Conservation (phyloP, 345 rosid genomes). For the Euphorbia lathyris region DNA sequence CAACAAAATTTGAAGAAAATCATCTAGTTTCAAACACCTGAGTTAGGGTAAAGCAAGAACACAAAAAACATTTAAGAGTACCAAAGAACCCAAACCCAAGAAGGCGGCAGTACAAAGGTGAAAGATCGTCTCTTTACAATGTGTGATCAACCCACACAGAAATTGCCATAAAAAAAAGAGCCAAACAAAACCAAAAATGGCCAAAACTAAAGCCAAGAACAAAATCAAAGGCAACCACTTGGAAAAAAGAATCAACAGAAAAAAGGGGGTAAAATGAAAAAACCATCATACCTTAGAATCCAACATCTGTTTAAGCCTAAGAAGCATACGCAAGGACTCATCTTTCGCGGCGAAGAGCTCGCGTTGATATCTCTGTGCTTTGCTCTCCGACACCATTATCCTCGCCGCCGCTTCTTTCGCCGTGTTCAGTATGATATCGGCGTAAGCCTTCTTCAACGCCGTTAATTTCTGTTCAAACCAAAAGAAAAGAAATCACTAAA, state of each 20-base stretch:
- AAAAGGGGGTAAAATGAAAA: not conserved
- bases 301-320: slow-evolving; percentile 76
- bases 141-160: not conserved
- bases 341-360: slow-evolving; percentile 70
- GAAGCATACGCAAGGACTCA: slow-evolving; percentile 68
- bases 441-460: slow-evolving; percentile 93
- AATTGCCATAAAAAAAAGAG: not conserved
- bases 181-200: not conserved
- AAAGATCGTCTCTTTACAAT: not conserved
- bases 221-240: not conserved
- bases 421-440: slow-evolving; percentile 79
- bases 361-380: slow-evolving; percentile 55
- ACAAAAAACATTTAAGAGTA: not conserved
- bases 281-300: slow-evolving; percentile 63
- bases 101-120: not conserved
- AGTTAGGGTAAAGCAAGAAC: not conserved
- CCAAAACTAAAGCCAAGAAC: slow-evolving; percentile 12
- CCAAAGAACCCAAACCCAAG: not conserved
- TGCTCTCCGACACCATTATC: slow-evolving; percentile 78
- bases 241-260: slow-evolving; percentile 1
- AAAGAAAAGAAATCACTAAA: slow-evolving; percentile 18
- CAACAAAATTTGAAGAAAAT: not conserved
- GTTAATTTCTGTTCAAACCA: slow-evolving; percentile 50
- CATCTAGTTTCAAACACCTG: not conserved
- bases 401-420: slow-evolving; percentile 94